Evolutionary conservation across 179 eudicot species (phyloP), one percentile per base, ranked within the genome.

Genomic region (Gypsophila paniculata): DNA sequence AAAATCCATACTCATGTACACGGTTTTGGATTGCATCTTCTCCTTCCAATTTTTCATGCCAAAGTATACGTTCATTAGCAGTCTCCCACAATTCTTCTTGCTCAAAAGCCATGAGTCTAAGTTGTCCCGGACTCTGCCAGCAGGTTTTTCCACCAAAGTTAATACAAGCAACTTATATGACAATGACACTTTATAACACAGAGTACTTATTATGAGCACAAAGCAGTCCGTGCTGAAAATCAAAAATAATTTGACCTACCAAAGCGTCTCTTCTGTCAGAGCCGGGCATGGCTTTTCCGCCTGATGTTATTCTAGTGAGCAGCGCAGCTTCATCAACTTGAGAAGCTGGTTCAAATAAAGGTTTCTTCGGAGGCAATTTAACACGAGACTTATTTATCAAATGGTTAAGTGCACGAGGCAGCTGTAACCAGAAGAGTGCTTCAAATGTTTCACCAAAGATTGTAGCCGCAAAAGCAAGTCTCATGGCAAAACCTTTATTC

Each of bases 401-500:
- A 81, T 94, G 87, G 68, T 83, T 82, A 74, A 94, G 84, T 75
- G 97, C 99, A 71, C 80, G 80, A 48, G 96, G 97, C 72, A 94
- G 77, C 79, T 91, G 91, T 72, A 94, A 79, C 99, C 99, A 94
- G 82, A 94, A 94, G 78, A 88, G 85, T 23, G 96, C 92, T 76
- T 94, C 97, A 78, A 83, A 78, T 76, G 88, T 77, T 79, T 94
- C 99, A 77, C 99, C 97, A 82, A 94, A 94, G 49, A 89, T 77
- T 72, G 92, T 96, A 80, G 99, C 94, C 72, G 99, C 94, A 88
- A 91, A 94, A 60, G 99, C 93, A 73, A 89, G 85, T 82, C 97
- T 88, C 75, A 80, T 78, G 22, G 97, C 82, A 68, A 84, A 87
- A 72, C 94, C 86, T 72, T 82, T 87, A 75, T 85, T 82, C 69